Evolutionary conservation across 148 eudicot genomes (phyloP).

Genomic region (Hydrangea macrophylla): DNA sequence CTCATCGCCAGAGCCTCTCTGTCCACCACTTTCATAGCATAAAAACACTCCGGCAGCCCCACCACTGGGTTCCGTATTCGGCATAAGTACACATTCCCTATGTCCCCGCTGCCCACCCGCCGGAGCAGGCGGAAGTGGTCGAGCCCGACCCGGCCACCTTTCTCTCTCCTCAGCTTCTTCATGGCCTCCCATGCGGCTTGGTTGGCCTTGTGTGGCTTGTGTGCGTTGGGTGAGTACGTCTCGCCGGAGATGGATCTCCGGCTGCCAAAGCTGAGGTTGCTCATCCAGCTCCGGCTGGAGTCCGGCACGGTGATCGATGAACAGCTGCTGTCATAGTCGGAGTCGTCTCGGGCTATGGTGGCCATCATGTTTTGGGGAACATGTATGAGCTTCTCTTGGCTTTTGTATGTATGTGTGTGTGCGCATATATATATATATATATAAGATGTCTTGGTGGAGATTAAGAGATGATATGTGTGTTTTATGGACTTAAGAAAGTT

Average conservation of each 20-base stretch:
- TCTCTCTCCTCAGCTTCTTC: slow-evolving; percentile 35
- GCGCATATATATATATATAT: too few species aligned
- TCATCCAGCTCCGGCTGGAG: slow-evolving; percentile 79
- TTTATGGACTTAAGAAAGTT: slow-evolving; percentile 25
- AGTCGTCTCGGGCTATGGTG: slow-evolving; percentile 23
- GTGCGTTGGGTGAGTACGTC: slow-evolving; percentile 10
- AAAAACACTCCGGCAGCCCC: slow-evolving; percentile 43
- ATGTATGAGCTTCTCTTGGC: slow-evolving; percentile 6
- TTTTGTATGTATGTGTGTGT: background rate
- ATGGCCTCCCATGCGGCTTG: slow-evolving; percentile 82
- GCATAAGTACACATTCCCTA: slow-evolving; percentile 72
- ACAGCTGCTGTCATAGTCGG: slow-evolving; percentile 68
- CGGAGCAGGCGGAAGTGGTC: slow-evolving; percentile 64
- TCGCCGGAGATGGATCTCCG: slow-evolving; percentile 43
- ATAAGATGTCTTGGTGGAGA: slow-evolving; percentile 2
- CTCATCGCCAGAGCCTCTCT: slow-evolving; percentile 63
- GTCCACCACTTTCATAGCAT: slow-evolving; percentile 82
- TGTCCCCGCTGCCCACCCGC: slow-evolving; percentile 77
- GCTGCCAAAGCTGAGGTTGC: slow-evolving; percentile 50
- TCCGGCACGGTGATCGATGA: slow-evolving; percentile 67
- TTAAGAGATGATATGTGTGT: slow-evolving; percentile 14
- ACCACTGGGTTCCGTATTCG: slow-evolving; percentile 61
- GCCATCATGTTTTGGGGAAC: slow-evolving; percentile 31
- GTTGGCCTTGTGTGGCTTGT: slow-evolving; percentile 82
- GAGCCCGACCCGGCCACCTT: slow-evolving; percentile 47